These are phyloP conservation scores for Pichia sp. DNA, from an alignment of 1,139 yeast species.

Conservation along the genomic window DNA sequence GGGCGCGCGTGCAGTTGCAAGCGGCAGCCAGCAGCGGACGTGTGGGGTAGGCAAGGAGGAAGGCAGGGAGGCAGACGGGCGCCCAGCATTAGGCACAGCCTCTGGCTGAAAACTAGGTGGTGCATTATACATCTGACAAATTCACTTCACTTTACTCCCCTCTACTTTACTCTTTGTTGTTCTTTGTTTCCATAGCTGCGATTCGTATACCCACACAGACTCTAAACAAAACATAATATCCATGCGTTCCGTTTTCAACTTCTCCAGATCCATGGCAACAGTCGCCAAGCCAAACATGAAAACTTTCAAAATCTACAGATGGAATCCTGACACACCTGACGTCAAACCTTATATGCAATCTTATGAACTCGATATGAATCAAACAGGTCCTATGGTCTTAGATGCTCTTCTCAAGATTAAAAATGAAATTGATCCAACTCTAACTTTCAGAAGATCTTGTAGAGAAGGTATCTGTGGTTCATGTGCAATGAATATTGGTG, in stretches of 20 bases:
- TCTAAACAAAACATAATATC: background rate
- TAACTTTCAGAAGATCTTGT: constrained; percentile 96
- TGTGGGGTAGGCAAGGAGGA: background rate
- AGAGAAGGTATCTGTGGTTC: constrained; percentile 99
- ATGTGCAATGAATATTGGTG: constrained; percentile 99
- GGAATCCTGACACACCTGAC: constrained; percentile 97
- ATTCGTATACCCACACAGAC: too few relatives aligned
- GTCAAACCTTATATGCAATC: constrained; percentile 82
- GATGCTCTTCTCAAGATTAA: constrained; percentile 93
- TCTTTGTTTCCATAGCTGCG: background rate
- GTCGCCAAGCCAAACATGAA: constrained; percentile 51
- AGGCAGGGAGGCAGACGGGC: background rate
- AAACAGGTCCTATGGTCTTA: constrained; percentile 96
- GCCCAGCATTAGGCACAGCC: background rate
- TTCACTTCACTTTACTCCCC: background rate
- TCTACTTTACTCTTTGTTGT: background rate
- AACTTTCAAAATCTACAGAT: constrained; percentile 88
- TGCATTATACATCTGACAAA: too few relatives aligned
- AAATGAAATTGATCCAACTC: constrained; percentile 91
- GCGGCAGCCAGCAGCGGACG: constrained; percentile 1
- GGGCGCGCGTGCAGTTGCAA: background rate
- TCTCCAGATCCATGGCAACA: constrained; percentile 28
- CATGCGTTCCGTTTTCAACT: constrained; percentile 1
- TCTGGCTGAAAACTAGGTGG: too few relatives aligned
- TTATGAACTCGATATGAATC: constrained; percentile 77